Conservation (phyloP, 306 rosid species). For the Gastrolobium villosum region DNA sequence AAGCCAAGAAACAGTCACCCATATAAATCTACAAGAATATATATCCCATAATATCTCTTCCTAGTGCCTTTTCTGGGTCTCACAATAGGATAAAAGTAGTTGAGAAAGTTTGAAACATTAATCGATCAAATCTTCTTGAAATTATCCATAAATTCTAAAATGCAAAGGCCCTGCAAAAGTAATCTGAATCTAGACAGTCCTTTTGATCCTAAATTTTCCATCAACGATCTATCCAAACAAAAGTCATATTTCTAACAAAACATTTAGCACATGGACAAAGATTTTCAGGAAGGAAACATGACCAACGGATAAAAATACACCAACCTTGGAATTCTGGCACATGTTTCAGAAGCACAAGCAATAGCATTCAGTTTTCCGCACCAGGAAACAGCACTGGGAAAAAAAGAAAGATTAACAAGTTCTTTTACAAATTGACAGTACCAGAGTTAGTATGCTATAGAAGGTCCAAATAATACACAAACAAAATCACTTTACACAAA, state of each 20-base stretch:
- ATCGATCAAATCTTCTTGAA: constrained; percentile 32
- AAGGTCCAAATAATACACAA: not conserved
- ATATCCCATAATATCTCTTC: constrained; percentile 15
- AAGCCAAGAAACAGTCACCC: not conserved
- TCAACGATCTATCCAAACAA: constrained; percentile 23
- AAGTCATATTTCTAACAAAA: constrained; percentile 8
- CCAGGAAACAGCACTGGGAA: constrained; percentile 91
- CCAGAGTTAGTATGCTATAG: not conserved
- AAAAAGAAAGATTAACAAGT: constrained; percentile 20
- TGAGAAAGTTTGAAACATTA: constrained; percentile 17
- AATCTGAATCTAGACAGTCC: not conserved
- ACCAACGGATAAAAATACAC: constrained; percentile 37
- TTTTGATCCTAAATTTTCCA: constrained; percentile 25
- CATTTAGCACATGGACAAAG: not conserved
- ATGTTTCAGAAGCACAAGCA: constrained; percentile 96
- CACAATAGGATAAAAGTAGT: constrained; percentile 6
- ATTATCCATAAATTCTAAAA: constrained; percentile 19
- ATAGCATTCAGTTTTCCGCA: constrained; percentile 96
- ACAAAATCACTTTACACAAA: constrained; percentile 11
- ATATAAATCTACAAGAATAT: constrained; percentile 7
- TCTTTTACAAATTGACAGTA: not conserved
- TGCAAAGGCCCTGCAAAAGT: not conserved
- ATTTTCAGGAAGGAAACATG: constrained; percentile 23
- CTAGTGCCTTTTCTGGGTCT: constrained; percentile 12
- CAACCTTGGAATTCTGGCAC: constrained; percentile 96